Conservation (phyloP, 441 rosid species). For the Kokia cookei region DNA sequence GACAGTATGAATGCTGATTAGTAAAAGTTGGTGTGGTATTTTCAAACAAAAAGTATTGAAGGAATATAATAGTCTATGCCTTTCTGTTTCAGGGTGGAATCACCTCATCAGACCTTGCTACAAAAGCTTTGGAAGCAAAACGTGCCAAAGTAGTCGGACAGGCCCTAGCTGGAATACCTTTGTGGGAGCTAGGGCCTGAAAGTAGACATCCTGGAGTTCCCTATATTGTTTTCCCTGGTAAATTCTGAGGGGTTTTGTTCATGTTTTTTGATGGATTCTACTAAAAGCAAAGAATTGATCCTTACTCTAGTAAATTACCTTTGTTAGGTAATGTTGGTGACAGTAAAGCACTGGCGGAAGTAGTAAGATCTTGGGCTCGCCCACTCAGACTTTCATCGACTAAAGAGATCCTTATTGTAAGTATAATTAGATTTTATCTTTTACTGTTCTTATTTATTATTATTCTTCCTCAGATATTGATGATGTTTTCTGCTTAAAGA, state of each 20-base stretch:
- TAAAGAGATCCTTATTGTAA: conserved; percentile 71
- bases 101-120: conserved; percentile 94
- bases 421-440: conserved; percentile 8
- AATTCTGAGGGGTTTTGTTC: conserved; percentile 2
- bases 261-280: neutral
- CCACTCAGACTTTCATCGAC: conserved; percentile 59
- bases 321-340: conserved; percentile 85
- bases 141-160: conserved; percentile 88
- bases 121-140: conserved; percentile 87
- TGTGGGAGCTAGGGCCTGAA: conserved; percentile 96
- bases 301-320: conserved; percentile 3
- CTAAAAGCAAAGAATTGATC: neutral
- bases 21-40: too few species aligned
- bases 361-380: conserved; percentile 87
- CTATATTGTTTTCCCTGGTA: conserved; percentile 96
- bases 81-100: conserved; percentile 74
- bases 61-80: neutral
- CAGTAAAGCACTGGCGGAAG: conserved; percentile 70
- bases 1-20: too few species aligned
- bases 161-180: conserved; percentile 94
- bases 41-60: neutral
- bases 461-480: conserved; percentile 22
- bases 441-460: neutral
- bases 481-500: conserved; percentile 29
- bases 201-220: conserved; percentile 98